phyloP scores from a whole-genome alignment of 2,329 filamentous ascomycete species.

The Eurotiales sp. region DNA sequence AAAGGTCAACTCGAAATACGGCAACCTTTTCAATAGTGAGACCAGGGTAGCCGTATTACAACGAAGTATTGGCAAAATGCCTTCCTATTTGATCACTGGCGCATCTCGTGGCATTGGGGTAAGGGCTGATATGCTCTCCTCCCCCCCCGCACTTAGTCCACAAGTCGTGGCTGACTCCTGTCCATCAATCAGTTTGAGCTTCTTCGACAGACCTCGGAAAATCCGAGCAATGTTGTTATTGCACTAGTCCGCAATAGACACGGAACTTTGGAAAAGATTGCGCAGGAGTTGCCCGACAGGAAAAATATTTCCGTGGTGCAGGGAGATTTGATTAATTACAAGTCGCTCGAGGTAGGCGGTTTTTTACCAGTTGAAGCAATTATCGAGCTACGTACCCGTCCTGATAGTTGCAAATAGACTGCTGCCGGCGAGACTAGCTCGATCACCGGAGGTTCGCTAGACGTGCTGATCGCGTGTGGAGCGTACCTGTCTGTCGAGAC shows the following conservation, averaged over 20 bases:
- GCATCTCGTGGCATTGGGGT: slow-evolving; percentile 22
- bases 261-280: slow-evolving; percentile 42
- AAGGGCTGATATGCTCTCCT: too few relatives aligned
- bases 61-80: slow-evolving; percentile 16
- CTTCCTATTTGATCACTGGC: slow-evolving; percentile 26
- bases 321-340: slow-evolving; percentile 43
- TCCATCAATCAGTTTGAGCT: slow-evolving; percentile 45
- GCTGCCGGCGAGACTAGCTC: slow-evolving; percentile 18
- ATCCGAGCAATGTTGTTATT: slow-evolving; percentile 44
- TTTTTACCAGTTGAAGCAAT: too few relatives aligned
- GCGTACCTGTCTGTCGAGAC: slow-evolving; percentile 32
- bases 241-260: slow-evolving; percentile 49
- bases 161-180: not conserved
- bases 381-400: too few relatives aligned
- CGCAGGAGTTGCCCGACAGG: slow-evolving; percentile 34
- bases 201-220: slow-evolving; percentile 42
- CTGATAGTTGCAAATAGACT: slow-evolving; percentile 1
- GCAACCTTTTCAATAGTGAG: too few relatives aligned
- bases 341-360: slow-evolving; percentile 38
- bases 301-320: slow-evolving; percentile 47
- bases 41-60: too few relatives aligned
- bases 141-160: not conserved
- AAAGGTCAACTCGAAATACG: too few relatives aligned
- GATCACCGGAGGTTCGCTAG: slow-evolving; percentile 34
- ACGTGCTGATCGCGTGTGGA: slow-evolving; percentile 54